A percentile compares a stretch with the other conserved stretches of the same genome.
Evolutionary conservation across 257 asterid species (phyloP).

Genomic region (Echites panduratus): DNA sequence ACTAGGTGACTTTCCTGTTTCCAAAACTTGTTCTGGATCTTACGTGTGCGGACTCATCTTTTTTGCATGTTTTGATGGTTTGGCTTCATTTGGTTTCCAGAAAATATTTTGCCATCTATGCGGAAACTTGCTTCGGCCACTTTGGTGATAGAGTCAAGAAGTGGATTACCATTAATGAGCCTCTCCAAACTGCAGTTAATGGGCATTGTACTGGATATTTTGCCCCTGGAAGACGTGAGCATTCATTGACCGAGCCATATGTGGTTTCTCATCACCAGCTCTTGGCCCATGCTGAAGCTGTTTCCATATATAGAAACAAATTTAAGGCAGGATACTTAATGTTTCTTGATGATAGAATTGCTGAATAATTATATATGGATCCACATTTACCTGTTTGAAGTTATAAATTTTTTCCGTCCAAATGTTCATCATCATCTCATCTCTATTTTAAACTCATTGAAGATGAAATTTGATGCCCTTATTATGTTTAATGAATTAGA

Average conservation of each 20-base stretch:
- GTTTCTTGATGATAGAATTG: background rate
- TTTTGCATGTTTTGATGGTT: background rate
- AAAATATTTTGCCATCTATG: constrained; percentile 47
- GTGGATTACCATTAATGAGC: constrained; percentile 58
- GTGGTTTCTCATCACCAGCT: constrained; percentile 34
- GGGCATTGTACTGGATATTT: constrained; percentile 41
- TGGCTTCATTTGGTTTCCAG: constrained; percentile 23
- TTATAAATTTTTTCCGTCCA: background rate
- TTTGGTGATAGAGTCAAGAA: constrained; percentile 55
- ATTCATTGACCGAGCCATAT: constrained; percentile 33
- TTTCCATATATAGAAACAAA: background rate
- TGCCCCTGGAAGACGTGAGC: constrained; percentile 48
- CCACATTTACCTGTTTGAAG: background rate
- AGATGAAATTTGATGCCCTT: background rate
- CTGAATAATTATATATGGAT: background rate
- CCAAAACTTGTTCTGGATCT: background rate
- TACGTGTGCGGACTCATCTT: background rate
- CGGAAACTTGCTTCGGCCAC: constrained; percentile 46
- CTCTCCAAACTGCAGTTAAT: constrained; percentile 47
- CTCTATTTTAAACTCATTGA: background rate
- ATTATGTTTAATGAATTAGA: background rate
- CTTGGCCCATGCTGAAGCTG: constrained; percentile 14
- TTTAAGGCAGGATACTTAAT: background rate
- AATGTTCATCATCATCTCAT: background rate
- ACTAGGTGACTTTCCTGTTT: background rate